Evolutionary conservation across 2,329 filamentous ascomycete species (phyloP).

Genomic region (Chrysoporthe cubensis): DNA sequence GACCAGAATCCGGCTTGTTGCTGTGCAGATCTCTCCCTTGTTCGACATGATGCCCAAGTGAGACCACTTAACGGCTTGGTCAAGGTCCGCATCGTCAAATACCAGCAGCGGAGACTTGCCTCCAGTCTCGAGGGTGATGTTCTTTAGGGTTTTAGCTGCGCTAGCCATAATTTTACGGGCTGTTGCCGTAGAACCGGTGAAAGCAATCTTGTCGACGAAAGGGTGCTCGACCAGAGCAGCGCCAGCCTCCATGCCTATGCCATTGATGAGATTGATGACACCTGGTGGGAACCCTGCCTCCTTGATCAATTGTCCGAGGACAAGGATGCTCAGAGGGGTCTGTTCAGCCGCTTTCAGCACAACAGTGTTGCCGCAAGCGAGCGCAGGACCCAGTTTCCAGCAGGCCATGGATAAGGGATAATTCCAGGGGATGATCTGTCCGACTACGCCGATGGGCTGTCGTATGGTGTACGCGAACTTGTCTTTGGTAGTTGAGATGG

Average conservation of each 20-base stretch:
- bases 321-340: conserved; percentile 67
- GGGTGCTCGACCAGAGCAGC: conserved; percentile 69
- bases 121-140: conserved; percentile 69
- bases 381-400: conserved; percentile 77
- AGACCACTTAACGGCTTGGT: conserved; percentile 67
- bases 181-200: conserved; percentile 75
- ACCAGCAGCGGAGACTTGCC: conserved; percentile 69
- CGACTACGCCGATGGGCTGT: conserved; percentile 79
- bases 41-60: conserved; percentile 60
- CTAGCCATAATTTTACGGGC: conserved; percentile 77
- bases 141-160: conserved; percentile 68
- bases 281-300: conserved; percentile 79
- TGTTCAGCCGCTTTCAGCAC: conserved; percentile 70
- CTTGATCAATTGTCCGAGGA: conserved; percentile 68
- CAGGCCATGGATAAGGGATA: conserved; percentile 54
- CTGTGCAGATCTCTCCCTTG: conserved; percentile 68
- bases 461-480: conserved; percentile 78
- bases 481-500: conserved; percentile 68
- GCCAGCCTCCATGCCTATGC: conserved; percentile 69
- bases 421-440: conserved; percentile 79
- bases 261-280: conserved; percentile 77
- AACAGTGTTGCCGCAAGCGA: conserved; percentile 67
- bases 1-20: conserved; percentile 67
- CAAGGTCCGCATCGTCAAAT: conserved; percentile 68
- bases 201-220: conserved; percentile 76